Conservation (phyloP, 208 protist species). For the Acanthamoeba triangularis region DNA sequence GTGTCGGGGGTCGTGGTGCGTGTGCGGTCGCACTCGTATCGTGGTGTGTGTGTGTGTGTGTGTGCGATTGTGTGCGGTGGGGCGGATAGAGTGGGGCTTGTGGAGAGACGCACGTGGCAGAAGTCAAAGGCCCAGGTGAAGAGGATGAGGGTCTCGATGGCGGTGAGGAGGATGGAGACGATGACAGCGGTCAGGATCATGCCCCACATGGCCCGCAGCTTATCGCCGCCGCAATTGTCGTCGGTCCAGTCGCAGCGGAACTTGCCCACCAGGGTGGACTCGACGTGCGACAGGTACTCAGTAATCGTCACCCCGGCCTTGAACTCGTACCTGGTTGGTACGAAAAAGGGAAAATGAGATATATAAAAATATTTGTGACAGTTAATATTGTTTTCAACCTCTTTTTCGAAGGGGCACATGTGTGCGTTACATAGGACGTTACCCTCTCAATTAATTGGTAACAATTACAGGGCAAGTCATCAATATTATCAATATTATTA, state of each 20-base stretch:
- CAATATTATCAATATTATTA: too few species aligned
- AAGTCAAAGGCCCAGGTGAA: neutral
- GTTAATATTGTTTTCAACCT: too few species aligned
- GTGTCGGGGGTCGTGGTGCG: too few species aligned
- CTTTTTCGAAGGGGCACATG: too few species aligned
- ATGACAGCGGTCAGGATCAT: neutral
- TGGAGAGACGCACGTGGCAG: neutral
- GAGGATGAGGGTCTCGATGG: slow-evolving; percentile 18
- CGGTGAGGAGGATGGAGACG: slow-evolving; percentile 37
- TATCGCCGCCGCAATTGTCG: neutral
- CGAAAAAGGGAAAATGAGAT: neutral
- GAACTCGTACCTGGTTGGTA: neutral
- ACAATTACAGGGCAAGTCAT: too few species aligned
- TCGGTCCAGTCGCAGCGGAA: neutral
- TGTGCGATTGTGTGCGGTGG: neutral
- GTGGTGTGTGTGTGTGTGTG: neutral
- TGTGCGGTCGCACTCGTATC: neutral
- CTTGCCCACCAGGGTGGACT: neutral
- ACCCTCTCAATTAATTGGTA: too few species aligned
- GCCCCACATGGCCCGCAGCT: slow-evolving; percentile 5
- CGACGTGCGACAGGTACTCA: neutral
- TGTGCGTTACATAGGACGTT: neutral
- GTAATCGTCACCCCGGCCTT: neutral
- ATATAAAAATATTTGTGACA: neutral
- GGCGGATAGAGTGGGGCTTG: neutral